phyloP scores from a whole-genome alignment of 1,139 yeast species.

The Suhomyces guaymorum region DNA sequence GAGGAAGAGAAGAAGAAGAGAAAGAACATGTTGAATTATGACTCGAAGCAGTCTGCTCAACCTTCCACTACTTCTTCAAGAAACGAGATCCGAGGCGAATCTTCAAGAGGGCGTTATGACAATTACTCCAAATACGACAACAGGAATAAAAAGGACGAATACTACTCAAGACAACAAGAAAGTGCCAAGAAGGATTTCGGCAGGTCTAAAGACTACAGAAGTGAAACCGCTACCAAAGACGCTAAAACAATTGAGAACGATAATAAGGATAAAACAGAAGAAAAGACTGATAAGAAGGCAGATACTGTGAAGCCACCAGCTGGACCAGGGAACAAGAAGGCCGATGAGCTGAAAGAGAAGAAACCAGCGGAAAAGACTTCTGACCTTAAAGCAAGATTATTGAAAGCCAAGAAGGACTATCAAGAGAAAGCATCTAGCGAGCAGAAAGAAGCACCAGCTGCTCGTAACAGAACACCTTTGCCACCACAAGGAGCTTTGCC shows the following conservation, averaged over 20 bases:
- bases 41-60: slow-evolving; percentile 19
- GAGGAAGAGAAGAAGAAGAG: slow-evolving; percentile 21
- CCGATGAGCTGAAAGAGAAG: slow-evolving; percentile 3
- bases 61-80: slow-evolving; percentile 4
- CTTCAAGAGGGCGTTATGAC: slow-evolving; percentile 19
- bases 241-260: too few species aligned
- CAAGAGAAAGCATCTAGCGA: slow-evolving; percentile 14
- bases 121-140: slow-evolving; percentile 30
- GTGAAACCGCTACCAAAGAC: too few species aligned
- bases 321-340: slow-evolving; percentile 1
- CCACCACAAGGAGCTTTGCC: slow-evolving; percentile 15
- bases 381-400: slow-evolving; percentile 23
- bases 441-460: slow-evolving; percentile 7
- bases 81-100: slow-evolving; percentile 11
- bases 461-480: slow-evolving; percentile 13
- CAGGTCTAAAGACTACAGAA: slow-evolving; percentile 1
- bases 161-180: neutral
- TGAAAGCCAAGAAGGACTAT: slow-evolving; percentile 29
- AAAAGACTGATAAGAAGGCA: neutral
- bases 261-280: too few species aligned
- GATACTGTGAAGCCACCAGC: neutral
- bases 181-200: neutral
- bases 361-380: slow-evolving; percentile 10
- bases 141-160: slow-evolving; percentile 2
- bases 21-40: slow-evolving; percentile 25